Conservation (phyloP, 1,139 yeast species). For the Yamadazyma conglobata region DNA sequence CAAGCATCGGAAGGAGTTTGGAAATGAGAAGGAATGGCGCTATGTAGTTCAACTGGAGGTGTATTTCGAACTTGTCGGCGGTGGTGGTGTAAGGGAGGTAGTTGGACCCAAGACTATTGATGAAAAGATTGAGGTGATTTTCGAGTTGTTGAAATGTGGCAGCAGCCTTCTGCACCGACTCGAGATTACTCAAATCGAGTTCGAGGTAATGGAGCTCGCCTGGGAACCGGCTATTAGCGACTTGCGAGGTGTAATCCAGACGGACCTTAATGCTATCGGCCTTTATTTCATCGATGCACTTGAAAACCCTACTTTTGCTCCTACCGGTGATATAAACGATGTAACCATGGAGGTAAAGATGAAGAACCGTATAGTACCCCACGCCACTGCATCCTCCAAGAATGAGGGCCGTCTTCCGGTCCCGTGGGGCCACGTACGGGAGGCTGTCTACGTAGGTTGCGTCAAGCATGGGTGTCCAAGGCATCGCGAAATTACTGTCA, state of each 20-base stretch:
- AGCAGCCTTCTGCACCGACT: slow-evolving; percentile 57
- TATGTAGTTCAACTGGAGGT: slow-evolving; percentile 74
- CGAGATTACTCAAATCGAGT: slow-evolving; percentile 58
- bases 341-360: slow-evolving; percentile 76
- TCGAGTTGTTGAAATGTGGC: slow-evolving; percentile 48
- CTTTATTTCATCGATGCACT: slow-evolving; percentile 54
- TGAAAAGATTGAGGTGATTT: slow-evolving; percentile 53
- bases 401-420: slow-evolving; percentile 61
- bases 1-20: slow-evolving; percentile 54
- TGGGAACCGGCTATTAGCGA: slow-evolving; percentile 17
- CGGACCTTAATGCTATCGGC: slow-evolving; percentile 46
- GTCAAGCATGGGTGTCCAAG: slow-evolving; percentile 17
- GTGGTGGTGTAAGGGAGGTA: slow-evolving; percentile 67
- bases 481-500: too few species aligned
- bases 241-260: slow-evolving; percentile 17
- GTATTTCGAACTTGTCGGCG: slow-evolving; percentile 73
- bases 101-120: slow-evolving; percentile 83
- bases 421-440: slow-evolving; percentile 39
- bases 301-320: slow-evolving; percentile 48
- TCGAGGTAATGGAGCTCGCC: slow-evolving; percentile 63
- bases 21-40: slow-evolving; percentile 73
- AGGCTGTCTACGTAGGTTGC: slow-evolving; percentile 21
- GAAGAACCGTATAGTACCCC: slow-evolving; percentile 75
- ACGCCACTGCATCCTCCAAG: slow-evolving; percentile 83
- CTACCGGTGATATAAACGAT: slow-evolving; percentile 73